phyloP scores from a whole-genome alignment of 1,139 yeast species.

The Taphrina pruni region DNA sequence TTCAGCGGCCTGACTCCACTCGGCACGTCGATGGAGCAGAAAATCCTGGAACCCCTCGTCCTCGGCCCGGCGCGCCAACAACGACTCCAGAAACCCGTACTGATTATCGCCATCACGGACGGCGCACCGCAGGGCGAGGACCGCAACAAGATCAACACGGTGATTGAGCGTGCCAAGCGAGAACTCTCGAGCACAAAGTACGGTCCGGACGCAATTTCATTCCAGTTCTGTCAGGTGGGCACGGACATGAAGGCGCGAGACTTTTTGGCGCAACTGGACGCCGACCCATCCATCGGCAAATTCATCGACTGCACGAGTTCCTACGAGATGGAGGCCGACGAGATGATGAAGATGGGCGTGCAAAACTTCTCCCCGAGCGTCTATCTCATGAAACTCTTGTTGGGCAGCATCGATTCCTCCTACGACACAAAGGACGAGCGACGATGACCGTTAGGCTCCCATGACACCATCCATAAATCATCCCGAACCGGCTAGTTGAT shows the following conservation, averaged over 20 bases:
- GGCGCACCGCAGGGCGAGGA: constrained; percentile 53
- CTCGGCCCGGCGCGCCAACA: constrained; percentile 49
- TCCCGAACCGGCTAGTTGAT: too few species aligned
- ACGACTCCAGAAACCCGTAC: constrained; percentile 50
- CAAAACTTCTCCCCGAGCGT: constrained; percentile 50
- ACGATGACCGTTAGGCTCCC: background rate
- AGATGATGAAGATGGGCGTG: constrained; percentile 50
- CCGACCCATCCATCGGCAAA: constrained; percentile 50
- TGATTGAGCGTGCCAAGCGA: constrained; percentile 49
- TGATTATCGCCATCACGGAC: constrained; percentile 51
- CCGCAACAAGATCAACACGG: constrained; percentile 48
- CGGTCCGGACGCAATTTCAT: constrained; percentile 51
- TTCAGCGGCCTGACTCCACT: constrained; percentile 52
- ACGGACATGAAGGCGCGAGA: constrained; percentile 51
- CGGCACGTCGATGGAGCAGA: constrained; percentile 49
- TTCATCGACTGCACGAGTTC: constrained; percentile 52
- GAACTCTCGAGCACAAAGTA: constrained; percentile 47
- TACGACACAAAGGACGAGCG: constrained; percentile 39
- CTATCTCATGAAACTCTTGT: constrained; percentile 51
- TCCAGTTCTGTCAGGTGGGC: constrained; percentile 53
- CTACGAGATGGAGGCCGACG: constrained; percentile 52
- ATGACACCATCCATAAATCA: too few species aligned
- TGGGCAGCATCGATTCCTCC: constrained; percentile 36
- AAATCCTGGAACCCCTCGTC: constrained; percentile 51
- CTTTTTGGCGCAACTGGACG: constrained; percentile 50